A percentile compares a stretch with the other conserved stretches of the same genome.
phyloP scores from a whole-genome alignment of 805 yeast genomes.

The Komagataella phaffii region DNA sequence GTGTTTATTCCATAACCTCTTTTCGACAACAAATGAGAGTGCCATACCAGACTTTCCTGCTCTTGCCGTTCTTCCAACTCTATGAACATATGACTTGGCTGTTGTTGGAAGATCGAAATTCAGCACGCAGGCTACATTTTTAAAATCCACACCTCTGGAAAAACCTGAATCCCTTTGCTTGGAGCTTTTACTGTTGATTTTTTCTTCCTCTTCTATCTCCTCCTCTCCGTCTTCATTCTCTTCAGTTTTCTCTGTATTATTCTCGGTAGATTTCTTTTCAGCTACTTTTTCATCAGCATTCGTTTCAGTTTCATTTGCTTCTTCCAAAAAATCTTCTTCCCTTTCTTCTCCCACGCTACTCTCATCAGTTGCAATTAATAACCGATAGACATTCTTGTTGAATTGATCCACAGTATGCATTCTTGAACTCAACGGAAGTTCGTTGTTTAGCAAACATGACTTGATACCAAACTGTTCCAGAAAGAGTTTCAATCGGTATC shows the following conservation, averaged over 20 bases:
- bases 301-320: constrained; percentile 32
- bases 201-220: not conserved
- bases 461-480: constrained; percentile 90
- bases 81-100: constrained; percentile 79
- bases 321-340: constrained; percentile 24
- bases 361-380: constrained; percentile 93
- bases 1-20: constrained; percentile 79
- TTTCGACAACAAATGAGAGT: constrained; percentile 78
- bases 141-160: constrained; percentile 93
- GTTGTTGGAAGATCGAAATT: constrained; percentile 91
- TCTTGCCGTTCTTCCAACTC: constrained; percentile 96
- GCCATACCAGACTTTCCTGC: constrained; percentile 95
- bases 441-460: constrained; percentile 81
- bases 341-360: constrained; percentile 42
- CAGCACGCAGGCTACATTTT: constrained; percentile 89
- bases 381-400: constrained; percentile 75
- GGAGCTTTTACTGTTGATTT: constrained; percentile 9
- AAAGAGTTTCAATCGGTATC: constrained; percentile 81
- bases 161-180: constrained; percentile 72
- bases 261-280: constrained; percentile 4
- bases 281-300: constrained; percentile 29
- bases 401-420: constrained; percentile 92
- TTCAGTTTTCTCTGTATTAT: constrained; percentile 1
- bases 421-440: constrained; percentile 84
- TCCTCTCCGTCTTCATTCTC: constrained; percentile 8